Conservation (phyloP, 352 stramenopile species). For the Phytophthora fragariaefolia region DNA sequence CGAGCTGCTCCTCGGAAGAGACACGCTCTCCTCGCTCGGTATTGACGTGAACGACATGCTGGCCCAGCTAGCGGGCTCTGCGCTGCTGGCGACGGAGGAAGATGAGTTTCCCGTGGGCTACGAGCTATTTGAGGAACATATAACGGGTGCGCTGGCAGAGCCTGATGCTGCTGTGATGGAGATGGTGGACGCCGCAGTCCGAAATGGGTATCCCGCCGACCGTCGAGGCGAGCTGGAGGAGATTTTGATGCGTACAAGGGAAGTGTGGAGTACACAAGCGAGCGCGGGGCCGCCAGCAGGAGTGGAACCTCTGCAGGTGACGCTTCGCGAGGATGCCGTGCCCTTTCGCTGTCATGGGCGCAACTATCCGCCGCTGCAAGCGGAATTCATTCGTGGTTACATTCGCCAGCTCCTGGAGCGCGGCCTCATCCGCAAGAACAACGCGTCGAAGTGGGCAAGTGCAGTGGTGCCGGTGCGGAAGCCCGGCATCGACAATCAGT, state of each 20-base stretch:
- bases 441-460: slow-evolving; percentile 2
- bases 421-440: slow-evolving; percentile 6
- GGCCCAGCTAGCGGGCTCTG: slow-evolving; percentile 1
- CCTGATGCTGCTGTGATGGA: neutral
- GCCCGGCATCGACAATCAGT: slow-evolving; percentile 1
- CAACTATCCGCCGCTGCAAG: slow-evolving; percentile 14
- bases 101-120: slow-evolving; percentile 4
- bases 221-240: neutral
- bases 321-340: neutral
- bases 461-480: slow-evolving; percentile 5
- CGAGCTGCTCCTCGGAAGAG: slow-evolving; percentile 2
- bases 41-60: slow-evolving; percentile 1
- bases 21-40: neutral
- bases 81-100: neutral
- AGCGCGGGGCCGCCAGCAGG: neutral
- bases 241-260: neutral
- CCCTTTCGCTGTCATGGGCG: slow-evolving; percentile 2
- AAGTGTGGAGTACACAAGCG: neutral
- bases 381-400: slow-evolving; percentile 12
- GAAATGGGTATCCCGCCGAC: neutral
- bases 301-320: neutral
- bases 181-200: neutral
- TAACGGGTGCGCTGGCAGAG: neutral
- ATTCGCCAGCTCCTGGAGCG: neutral
- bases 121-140: neutral